These are phyloP conservation scores for Persicaria maculosa DNA, from an alignment of 148 eudicot species.

Conservation along the genomic window DNA sequence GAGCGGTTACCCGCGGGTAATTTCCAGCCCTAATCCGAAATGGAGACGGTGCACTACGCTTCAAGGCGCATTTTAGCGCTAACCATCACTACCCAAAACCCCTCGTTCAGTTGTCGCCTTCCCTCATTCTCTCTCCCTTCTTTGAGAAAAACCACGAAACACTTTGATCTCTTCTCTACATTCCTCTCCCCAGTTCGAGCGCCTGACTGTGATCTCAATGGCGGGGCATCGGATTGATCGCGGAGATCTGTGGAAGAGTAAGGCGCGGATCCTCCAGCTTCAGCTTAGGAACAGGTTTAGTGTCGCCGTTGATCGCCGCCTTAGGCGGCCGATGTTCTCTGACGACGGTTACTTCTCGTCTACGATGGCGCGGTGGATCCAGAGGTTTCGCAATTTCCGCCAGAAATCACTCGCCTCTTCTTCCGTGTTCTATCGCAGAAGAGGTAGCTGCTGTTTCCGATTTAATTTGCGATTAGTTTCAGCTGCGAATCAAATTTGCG, in stretches of 20 bases:
- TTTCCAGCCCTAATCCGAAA: too few species aligned
- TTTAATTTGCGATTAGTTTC: not conserved
- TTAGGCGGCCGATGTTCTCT: slow-evolving; percentile 26
- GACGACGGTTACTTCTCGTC: slow-evolving; percentile 35
- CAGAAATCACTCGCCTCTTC: slow-evolving; percentile 44
- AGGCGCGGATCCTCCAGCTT: slow-evolving; percentile 36
- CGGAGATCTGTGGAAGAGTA: slow-evolving; percentile 35
- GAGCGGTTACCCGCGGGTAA: too few species aligned
- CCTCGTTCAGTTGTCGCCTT: too few species aligned
- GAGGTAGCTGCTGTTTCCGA: slow-evolving; percentile 32
- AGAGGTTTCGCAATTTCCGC: slow-evolving; percentile 51
- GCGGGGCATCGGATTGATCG: slow-evolving; percentile 26
- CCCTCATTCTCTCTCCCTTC: not conserved
- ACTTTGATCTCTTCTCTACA: not conserved
- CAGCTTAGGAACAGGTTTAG: slow-evolving; percentile 46
- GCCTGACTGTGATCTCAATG: not conserved
- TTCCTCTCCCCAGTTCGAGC: not conserved
- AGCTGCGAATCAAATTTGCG: too few species aligned
- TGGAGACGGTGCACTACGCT: too few species aligned
- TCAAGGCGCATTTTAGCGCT: too few species aligned
- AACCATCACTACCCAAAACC: too few species aligned
- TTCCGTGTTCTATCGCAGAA: slow-evolving; percentile 56
- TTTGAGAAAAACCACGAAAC: not conserved
- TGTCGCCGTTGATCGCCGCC: slow-evolving; percentile 49
- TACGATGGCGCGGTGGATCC: slow-evolving; percentile 37